Conservation (phyloP, 495 filamentous ascomycete species). For the Podospora comata region DNA sequence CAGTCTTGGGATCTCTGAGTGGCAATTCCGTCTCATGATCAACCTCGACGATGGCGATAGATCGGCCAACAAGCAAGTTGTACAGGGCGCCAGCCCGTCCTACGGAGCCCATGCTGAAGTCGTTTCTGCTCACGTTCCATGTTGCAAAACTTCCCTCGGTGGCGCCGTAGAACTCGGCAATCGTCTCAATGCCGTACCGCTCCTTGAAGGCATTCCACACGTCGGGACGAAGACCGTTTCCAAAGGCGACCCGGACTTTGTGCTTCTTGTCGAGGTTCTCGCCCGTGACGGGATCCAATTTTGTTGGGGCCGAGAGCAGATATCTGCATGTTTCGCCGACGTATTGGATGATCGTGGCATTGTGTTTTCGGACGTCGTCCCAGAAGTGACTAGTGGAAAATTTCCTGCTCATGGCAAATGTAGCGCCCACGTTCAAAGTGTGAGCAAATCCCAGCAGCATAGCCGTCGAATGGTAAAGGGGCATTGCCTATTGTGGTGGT, state of each 20-base stretch:
- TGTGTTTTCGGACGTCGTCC: constrained; percentile 66
- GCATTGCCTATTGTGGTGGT: constrained; percentile 66
- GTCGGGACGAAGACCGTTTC: constrained; percentile 90
- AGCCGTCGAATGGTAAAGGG: constrained; percentile 88
- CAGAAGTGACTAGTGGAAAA: constrained; percentile 85
- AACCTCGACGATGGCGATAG: constrained; percentile 62
- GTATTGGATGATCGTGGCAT: constrained; percentile 86
- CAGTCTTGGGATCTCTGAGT: constrained; percentile 65
- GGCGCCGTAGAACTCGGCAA: constrained; percentile 87
- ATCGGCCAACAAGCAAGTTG: constrained; percentile 48
- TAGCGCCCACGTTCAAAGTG: constrained; percentile 56
- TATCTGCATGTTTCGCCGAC: constrained; percentile 95
- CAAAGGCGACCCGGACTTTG: constrained; percentile 75
- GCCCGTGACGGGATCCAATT: constrained; percentile 60
- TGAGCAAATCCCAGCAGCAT: constrained; percentile 64
- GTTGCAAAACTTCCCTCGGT: constrained; percentile 73
- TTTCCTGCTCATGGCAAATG: constrained; percentile 70
- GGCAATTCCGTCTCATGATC: constrained; percentile 72
- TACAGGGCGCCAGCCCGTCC: constrained; percentile 69
- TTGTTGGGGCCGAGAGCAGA: constrained; percentile 68
- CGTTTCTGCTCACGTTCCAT: constrained; percentile 75
- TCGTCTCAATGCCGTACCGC: constrained; percentile 75
- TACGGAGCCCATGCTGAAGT: constrained; percentile 74
- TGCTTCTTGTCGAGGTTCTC: constrained; percentile 75
- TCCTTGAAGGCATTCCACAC: constrained; percentile 86